phyloP scores from a whole-genome alignment of 768 basidiomycete species.

The Pisolithus tinctorius region DNA sequence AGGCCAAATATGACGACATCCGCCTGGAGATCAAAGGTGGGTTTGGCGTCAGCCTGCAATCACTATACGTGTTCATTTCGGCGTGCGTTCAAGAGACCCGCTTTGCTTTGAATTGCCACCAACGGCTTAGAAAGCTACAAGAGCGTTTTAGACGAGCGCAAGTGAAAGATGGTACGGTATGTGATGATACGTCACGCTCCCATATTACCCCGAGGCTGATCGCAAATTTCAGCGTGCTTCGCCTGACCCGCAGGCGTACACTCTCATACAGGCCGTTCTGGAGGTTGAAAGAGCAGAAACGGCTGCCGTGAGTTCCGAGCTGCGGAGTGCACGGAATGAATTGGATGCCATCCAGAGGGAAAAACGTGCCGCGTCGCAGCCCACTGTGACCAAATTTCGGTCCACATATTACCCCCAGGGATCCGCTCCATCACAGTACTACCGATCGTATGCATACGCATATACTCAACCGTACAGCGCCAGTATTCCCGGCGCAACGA shows the following conservation, averaged over 20 bases:
- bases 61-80: neutral
- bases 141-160: slow-evolving; percentile 51
- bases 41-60: neutral
- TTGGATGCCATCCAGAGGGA: slow-evolving; percentile 64
- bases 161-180: slow-evolving; percentile 51
- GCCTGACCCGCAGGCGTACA: slow-evolving; percentile 57
- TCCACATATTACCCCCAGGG: slow-evolving; percentile 28
- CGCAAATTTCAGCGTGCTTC: slow-evolving; percentile 42
- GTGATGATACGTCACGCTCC: slow-evolving; percentile 14
- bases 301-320: slow-evolving; percentile 46
- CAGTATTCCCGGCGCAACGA: slow-evolving; percentile 12
- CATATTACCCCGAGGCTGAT: neutral
- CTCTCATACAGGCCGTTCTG: slow-evolving; percentile 54
- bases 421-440: slow-evolving; percentile 46
- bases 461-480: slow-evolving; percentile 52
- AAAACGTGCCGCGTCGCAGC: slow-evolving; percentile 45
- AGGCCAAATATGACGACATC: slow-evolving; percentile 40
- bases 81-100: slow-evolving; percentile 46
- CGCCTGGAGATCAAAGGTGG: slow-evolving; percentile 49
- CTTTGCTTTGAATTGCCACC: slow-evolving; percentile 62
- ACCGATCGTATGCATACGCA: slow-evolving; percentile 58
- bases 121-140: slow-evolving; percentile 47
- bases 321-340: slow-evolving; percentile 57
- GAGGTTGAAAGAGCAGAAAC: slow-evolving; percentile 64
- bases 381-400: slow-evolving; percentile 32